These are phyloP conservation scores for Coemansia sp. DNA, from an alignment of 192 early-diverging fungal species.

Conservation along the genomic window DNA sequence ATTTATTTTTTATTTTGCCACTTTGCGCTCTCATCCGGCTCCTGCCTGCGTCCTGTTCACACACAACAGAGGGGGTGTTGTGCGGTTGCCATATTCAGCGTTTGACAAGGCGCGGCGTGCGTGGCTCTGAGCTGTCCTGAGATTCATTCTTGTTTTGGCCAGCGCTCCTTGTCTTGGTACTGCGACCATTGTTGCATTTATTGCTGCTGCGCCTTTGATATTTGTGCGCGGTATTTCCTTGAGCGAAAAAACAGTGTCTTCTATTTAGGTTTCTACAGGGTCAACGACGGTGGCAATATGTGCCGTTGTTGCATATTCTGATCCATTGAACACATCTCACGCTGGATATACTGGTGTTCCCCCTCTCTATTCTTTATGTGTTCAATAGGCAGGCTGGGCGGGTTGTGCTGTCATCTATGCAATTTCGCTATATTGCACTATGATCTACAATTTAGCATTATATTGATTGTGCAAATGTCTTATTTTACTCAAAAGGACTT, in stretches of 20 bases:
- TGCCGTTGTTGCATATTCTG: not conserved
- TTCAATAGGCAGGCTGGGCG: not conserved
- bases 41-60: not conserved
- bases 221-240: not conserved
- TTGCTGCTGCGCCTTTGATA: not conserved
- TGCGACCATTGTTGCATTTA: not conserved
- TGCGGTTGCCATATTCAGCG: not conserved
- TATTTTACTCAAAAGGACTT: too few relatives aligned
- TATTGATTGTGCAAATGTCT: slow-evolving; percentile 7
- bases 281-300: not conserved
- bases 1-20: not conserved
- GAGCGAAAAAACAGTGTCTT: not conserved
- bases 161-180: not conserved
- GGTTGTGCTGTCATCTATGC: not conserved
- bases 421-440: slow-evolving; percentile 6
- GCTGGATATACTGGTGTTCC: not conserved
- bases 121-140: not conserved
- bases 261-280: slow-evolving; percentile 13
- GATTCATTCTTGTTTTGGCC: not conserved
- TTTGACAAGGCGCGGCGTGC: not conserved
- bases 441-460: slow-evolving; percentile 4
- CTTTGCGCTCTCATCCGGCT: not conserved
- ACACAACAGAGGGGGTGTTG: too few relatives aligned
- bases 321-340: not conserved
- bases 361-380: not conserved